Percentiles rank a stretch among this genome's conserved stretches.
Evolutionary conservation across 2,329 filamentous ascomycete genomes (phyloP).

Genomic region (Sphaceloma murrayae): DNA sequence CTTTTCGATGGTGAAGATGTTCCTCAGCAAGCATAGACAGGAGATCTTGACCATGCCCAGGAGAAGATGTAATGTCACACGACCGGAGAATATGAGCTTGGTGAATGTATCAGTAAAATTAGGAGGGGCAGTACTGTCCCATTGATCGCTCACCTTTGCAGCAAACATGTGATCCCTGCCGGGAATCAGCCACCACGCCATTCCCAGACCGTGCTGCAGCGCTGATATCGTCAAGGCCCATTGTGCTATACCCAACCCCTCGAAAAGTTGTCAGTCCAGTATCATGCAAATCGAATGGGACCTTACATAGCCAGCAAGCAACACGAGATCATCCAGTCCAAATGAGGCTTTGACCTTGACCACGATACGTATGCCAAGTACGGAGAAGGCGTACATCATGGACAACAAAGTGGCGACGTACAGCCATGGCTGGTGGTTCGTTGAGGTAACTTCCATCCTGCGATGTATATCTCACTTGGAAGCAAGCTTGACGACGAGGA

Average conservation of each 20-base stretch:
- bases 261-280: background rate
- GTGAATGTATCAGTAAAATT: too few relatives aligned
- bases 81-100: constrained; percentile 6
- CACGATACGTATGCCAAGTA: constrained; percentile 3
- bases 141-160: background rate
- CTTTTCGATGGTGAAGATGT: constrained; percentile 7
- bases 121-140: too few relatives aligned
- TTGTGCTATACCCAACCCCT: constrained; percentile 4
- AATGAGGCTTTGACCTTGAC: constrained; percentile 3
- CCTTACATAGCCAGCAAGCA: constrained; percentile 8
- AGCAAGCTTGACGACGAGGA: too few relatives aligned
- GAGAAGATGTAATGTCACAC: constrained; percentile 5
- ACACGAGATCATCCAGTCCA: background rate
- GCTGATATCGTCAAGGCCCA: constrained; percentile 3
- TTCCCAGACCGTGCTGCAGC: constrained; percentile 7
- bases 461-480: background rate
- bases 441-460: constrained; percentile 7
- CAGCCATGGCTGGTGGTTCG: constrained; percentile 14
- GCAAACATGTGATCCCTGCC: background rate
- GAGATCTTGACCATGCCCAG: constrained; percentile 10
- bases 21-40: background rate
- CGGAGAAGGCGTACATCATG: constrained; percentile 11
- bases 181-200: background rate
- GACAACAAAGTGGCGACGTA: constrained; percentile 13
- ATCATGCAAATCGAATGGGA: background rate